These are phyloP conservation scores for Hysterangium stoloniferum DNA, from an alignment of 768 basidiomycete species.

Conservation along the genomic window DNA sequence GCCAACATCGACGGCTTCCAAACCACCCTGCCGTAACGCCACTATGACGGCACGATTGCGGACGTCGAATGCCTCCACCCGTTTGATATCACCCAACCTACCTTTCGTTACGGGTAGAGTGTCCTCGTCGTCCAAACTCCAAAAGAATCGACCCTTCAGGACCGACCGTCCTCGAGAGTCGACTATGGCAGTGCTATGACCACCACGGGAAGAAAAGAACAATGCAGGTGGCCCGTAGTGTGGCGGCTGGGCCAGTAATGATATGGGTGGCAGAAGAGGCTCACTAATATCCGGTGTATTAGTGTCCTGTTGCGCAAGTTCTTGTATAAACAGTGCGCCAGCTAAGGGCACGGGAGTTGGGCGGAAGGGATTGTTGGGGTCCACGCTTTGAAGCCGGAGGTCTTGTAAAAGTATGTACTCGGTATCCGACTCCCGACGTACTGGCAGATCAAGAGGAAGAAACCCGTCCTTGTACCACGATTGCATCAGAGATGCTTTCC, in stretches of 20 bases:
- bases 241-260: slow-evolving; percentile 66
- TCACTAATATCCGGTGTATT: slow-evolving; percentile 32
- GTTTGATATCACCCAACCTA: slow-evolving; percentile 75
- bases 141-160: slow-evolving; percentile 69
- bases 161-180: slow-evolving; percentile 82
- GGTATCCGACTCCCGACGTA: slow-evolving; percentile 66
- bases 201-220: slow-evolving; percentile 84
- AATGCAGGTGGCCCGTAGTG: slow-evolving; percentile 84
- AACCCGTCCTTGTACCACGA: slow-evolving; percentile 83
- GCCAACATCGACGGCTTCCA: slow-evolving; percentile 72
- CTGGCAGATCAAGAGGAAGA: slow-evolving; percentile 74
- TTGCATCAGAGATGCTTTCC: slow-evolving; percentile 85
- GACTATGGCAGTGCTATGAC: slow-evolving; percentile 82
- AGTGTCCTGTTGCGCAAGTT: slow-evolving; percentile 22
- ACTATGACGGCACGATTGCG: slow-evolving; percentile 69
- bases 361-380: slow-evolving; percentile 74
- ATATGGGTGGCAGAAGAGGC: slow-evolving; percentile 63
- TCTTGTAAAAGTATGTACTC: slow-evolving; percentile 66
- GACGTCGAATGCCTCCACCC: slow-evolving; percentile 76
- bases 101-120: slow-evolving; percentile 25
- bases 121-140: slow-evolving; percentile 62
- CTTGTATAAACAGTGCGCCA: slow-evolving; percentile 19
- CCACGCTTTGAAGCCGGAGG: slow-evolving; percentile 67
- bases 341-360: slow-evolving; percentile 35
- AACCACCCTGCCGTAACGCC: slow-evolving; percentile 79